Evolutionary conservation across 345 rosid species (phyloP), one percentile per base, ranked within the genome.

Genomic region (Moricandia arvensis): DNA sequence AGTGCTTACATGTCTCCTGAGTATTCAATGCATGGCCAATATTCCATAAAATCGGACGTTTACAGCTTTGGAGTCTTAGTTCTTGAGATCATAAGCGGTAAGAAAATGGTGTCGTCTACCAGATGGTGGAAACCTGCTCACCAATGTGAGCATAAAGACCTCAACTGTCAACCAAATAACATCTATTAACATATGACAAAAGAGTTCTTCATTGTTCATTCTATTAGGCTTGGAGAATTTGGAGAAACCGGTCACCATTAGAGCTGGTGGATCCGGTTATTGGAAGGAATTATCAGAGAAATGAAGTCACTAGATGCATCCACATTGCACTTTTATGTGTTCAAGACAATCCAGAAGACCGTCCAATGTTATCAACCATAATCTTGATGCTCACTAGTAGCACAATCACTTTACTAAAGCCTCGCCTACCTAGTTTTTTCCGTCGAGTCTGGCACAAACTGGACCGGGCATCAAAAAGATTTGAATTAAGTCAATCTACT

Each of bases 1-100:
- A 77, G 77, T 3, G 81, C 58, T 6, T 78, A 78, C 41, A 78
- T 78, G 78, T 59, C 81, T 16, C 81, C 81, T 0, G 81, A 78
- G 73, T 78, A 72, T 30, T 73, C 74, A 6, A 59, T 49, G 78
- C 59, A 72, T 16, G 77, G 81, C n/a, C 81, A 67, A 1, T 72
- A 34, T 53, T 65, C 77, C 21, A 73, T 29, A 49, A 78, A 72
- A 21, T 78, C 77, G 2, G 74, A 78, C 3, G 4, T 78, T 7
- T 78, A 72, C 15, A 78, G 81, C 51, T 78, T 78, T 3, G 78
- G 81, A 38, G 69, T 78, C 2, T 67, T 78, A 54, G 51, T 72
- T 60, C 69, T 78, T 8, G 81, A 78, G 81, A 78, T 78, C 6
- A 51, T 78, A 49, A 72, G 73, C 6, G 74, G 78, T 11, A 59